Conservation (phyloP, 2,329 filamentous ascomycete genomes). For the Colletotrichum truncatum region DNA sequence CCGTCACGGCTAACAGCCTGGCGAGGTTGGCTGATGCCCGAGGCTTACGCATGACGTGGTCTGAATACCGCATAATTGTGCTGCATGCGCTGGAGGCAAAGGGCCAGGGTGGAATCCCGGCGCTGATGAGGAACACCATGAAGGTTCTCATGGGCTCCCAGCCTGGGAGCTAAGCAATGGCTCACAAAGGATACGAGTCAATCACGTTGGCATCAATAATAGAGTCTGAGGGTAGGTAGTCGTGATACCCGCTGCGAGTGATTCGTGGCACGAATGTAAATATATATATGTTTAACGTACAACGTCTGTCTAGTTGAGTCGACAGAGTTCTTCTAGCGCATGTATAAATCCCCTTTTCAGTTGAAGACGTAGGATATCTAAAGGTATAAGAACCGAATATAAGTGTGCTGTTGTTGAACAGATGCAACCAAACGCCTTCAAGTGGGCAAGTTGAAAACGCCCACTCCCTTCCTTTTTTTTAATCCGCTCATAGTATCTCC, state of each 20-base stretch:
- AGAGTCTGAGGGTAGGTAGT: background rate
- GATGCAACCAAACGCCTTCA: constrained; percentile 28
- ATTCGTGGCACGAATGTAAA: background rate
- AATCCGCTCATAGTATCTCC: background rate
- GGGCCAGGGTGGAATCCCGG: constrained; percentile 72
- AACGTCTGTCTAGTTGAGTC: constrained; percentile 40
- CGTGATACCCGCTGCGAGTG: constrained; percentile 11
- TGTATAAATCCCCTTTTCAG: constrained; percentile 34
- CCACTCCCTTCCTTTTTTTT: background rate
- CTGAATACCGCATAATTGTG: constrained; percentile 79
- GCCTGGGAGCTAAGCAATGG: background rate
- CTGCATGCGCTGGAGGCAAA: constrained; percentile 72
- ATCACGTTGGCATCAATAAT: no score
- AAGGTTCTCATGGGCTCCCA: constrained; percentile 70
- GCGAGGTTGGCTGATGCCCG: constrained; percentile 69
- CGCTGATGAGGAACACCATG: constrained; percentile 84
- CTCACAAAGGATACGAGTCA: background rate
- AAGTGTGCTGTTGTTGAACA: constrained; percentile 30
- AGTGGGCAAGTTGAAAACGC: constrained; percentile 28
- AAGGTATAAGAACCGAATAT: constrained; percentile 27
- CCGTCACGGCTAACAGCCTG: constrained; percentile 75
- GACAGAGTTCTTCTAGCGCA: constrained; percentile 26
- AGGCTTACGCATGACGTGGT: constrained; percentile 74
- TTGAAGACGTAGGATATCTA: constrained; percentile 47
- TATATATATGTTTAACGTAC: background rate